Base-by-base conservation (phyloP, 2,329 filamentous ascomycete species). In the Ophiostoma piceae region DNA sequence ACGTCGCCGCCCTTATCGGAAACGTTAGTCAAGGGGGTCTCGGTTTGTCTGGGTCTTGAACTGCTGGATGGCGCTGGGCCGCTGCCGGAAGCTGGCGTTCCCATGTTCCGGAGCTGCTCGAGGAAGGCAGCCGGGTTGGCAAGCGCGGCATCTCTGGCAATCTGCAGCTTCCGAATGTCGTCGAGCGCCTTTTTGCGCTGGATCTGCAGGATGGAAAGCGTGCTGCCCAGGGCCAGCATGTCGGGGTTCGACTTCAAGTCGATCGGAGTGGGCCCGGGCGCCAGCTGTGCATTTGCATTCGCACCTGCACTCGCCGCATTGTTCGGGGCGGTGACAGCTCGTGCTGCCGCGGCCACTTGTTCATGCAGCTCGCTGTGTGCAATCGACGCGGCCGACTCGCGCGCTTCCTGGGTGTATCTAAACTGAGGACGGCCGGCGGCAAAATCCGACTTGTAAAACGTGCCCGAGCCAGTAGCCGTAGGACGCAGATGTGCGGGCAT, bases 201-300 rank as follows among this genome's bases (percentile, higher is more conserved):
- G 73, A 96, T 84, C 80, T 96, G 92, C 66, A 98, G 83, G 68
- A 97, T 88, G 9, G 92, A 90, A 71, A 97, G 92, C 65, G 94
- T 92, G 35, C 91, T 92, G 74, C 90, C 89, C 71, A 97, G 84
- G 5, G 94, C 94, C 71, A 97, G 90, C 32, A 90, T 92, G 81
- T 98, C 94, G 8, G 92, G 89, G 76, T 96, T 96, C 69, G 80
- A 79, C 73, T 85, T 83, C 72, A 89, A 87, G 74, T 85, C 82
- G 71, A 90, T 82, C 64, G 86, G 82, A 54, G 82, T 79, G 0
- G 84, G 83, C 2, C 81, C 80, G 3, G 84, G 84, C 1, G 84
- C 82, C 0, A 79, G 72, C 2, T 70, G 60, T 39, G 47, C 57
- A 16, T 26, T 62, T 12, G 26, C 62, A 39, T 22, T 35, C 26